Conservation (phyloP, 306 rosid genomes). For the Begonia fuchsioides region DNA sequence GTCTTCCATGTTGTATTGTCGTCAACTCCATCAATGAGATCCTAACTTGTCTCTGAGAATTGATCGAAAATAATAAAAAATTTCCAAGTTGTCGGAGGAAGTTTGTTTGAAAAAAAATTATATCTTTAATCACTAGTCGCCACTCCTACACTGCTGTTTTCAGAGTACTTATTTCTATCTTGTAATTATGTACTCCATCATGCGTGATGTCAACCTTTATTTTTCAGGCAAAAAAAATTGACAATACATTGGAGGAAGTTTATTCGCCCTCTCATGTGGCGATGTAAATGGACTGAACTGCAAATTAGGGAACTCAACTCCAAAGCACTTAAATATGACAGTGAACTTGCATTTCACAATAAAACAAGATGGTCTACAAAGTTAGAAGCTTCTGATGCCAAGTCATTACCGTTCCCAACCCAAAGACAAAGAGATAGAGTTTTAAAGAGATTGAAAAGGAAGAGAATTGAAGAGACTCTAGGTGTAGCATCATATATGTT, state of each 20-base stretch:
- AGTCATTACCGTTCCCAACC: slow-evolving; percentile 49
- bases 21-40: too few relatives aligned
- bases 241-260: slow-evolving; percentile 62
- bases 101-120: background rate
- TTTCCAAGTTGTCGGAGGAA: too few relatives aligned
- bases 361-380: slow-evolving; percentile 28
- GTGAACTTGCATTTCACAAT: slow-evolving; percentile 40
- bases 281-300: slow-evolving; percentile 75
- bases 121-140: background rate
- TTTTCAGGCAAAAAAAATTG: slow-evolving; percentile 42
- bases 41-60: too few relatives aligned
- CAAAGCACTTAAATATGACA: slow-evolving; percentile 36
- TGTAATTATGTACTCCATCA: background rate
- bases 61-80: too few relatives aligned
- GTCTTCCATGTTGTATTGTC: too few relatives aligned
- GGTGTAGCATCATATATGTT: slow-evolving; percentile 57
- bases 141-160: background rate
- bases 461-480: slow-evolving; percentile 54
- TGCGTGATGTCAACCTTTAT: slow-evolving; percentile 6
- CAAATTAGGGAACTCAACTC: slow-evolving; percentile 41
- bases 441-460: slow-evolving; percentile 57
- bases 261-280: slow-evolving; percentile 49
- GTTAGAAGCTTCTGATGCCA: slow-evolving; percentile 41
- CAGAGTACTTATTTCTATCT: background rate
- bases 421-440: slow-evolving; percentile 21